Evolutionary conservation across 1,139 yeast species (phyloP).

Genomic region (Magnusiomyces sp.): DNA sequence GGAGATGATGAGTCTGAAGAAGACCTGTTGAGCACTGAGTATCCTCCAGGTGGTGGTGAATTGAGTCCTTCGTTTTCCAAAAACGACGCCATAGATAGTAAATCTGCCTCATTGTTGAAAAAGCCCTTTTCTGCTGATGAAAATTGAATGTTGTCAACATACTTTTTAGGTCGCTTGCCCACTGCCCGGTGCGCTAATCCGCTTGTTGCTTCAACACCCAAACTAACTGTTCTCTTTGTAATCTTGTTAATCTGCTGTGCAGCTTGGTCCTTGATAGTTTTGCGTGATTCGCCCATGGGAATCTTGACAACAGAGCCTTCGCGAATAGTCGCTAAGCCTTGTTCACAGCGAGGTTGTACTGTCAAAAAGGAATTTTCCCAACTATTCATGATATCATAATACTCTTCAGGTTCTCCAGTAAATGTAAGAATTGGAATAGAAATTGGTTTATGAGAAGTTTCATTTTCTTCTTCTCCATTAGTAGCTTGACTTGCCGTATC

Average conservation of each 20-base stretch:
- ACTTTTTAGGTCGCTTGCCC: constrained; percentile 2
- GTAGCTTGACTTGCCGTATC: background rate
- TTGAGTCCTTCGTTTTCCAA: background rate
- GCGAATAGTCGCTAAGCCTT: constrained; percentile 23
- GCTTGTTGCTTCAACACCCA: constrained; percentile 17
- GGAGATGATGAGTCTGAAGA: background rate
- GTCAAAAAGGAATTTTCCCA: constrained; percentile 27
- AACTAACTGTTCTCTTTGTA: constrained; percentile 17
- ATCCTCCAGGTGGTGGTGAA: background rate
- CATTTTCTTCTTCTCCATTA: background rate
- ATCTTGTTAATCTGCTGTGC: constrained; percentile 20
- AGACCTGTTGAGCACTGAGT: too few species aligned
- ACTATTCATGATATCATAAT: constrained; percentile 20
- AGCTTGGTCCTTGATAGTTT: constrained; percentile 6
- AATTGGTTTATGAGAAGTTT: background rate
- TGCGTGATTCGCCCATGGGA: constrained; percentile 20
- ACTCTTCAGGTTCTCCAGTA: constrained; percentile 12
- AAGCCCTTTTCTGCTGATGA: constrained; percentile 14
- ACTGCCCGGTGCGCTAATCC: constrained; percentile 13
- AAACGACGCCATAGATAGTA: constrained; percentile 1
- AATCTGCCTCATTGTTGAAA: constrained; percentile 13
- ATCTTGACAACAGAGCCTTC: constrained; percentile 26
- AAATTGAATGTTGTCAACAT: constrained; percentile 11
- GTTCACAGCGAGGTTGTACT: constrained; percentile 26
- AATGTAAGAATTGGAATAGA: background rate